Conservation (phyloP, 169 alveolate species). For the Fabrea salina region DNA sequence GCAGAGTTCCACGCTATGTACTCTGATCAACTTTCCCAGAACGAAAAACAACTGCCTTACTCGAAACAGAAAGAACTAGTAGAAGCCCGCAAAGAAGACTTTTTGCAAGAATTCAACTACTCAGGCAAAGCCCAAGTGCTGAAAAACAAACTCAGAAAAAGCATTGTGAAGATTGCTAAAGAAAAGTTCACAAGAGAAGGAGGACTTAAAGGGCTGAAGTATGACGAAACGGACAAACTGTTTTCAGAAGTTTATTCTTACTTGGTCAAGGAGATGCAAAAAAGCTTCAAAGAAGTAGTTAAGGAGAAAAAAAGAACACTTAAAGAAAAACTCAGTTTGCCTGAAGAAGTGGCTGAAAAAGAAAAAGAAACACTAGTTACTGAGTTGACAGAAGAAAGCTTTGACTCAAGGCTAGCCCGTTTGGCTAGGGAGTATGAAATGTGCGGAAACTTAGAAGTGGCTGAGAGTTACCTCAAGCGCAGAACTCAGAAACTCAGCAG, state of each 20-base stretch:
- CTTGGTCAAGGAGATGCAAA: slow-evolving; percentile 53
- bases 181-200: slow-evolving; percentile 62
- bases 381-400: slow-evolving; percentile 40
- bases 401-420: slow-evolving; percentile 50
- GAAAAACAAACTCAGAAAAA: slow-evolving; percentile 71
- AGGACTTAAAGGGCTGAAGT: slow-evolving; percentile 47
- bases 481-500: slow-evolving; percentile 39
- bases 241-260: slow-evolving; percentile 64
- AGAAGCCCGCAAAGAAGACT: slow-evolving; percentile 64
- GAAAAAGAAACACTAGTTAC: slow-evolving; percentile 52
- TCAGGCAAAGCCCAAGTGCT: slow-evolving; percentile 66
- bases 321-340: slow-evolving; percentile 57
- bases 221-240: slow-evolving; percentile 55
- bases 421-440: slow-evolving; percentile 66
- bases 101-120: slow-evolving; percentile 70
- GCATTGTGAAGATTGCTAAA: slow-evolving; percentile 66
- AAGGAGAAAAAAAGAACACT: slow-evolving; percentile 56
- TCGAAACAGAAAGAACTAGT: background rate
- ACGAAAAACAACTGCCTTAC: background rate
- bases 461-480: slow-evolving; percentile 45
- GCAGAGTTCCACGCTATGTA: background rate
- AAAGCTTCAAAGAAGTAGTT: slow-evolving; percentile 43
- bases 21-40: background rate
- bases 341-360: slow-evolving; percentile 43
- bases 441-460: slow-evolving; percentile 40